Conservation (phyloP, 192 early-diverging fungal species). For the Backusella macrospora region DNA sequence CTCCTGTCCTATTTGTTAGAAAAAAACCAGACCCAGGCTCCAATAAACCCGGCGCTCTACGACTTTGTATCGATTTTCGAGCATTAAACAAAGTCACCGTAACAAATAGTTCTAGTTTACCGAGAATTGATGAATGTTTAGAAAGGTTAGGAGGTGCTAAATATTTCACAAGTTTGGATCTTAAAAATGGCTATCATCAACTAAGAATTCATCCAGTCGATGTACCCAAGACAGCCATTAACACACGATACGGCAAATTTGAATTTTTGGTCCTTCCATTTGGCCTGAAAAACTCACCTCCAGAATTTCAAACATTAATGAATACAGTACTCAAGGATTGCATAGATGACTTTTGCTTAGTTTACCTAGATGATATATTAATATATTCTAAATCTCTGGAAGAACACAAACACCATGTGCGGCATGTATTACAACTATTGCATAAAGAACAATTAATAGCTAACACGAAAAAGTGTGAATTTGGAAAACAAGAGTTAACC, state of each 20-base stretch:
- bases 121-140: conserved; percentile 47
- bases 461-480: conserved; percentile 22
- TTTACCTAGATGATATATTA: conserved; percentile 51
- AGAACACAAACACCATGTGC: conserved; percentile 41
- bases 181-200: conserved; percentile 36
- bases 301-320: conserved; percentile 27
- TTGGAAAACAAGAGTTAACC: not conserved
- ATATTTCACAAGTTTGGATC: conserved; percentile 46
- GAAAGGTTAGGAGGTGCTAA: conserved; percentile 32
- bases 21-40: conserved; percentile 46
- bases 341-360: conserved; percentile 28
- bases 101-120: conserved; percentile 48
- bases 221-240: conserved; percentile 37
- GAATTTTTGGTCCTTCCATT: conserved; percentile 47
- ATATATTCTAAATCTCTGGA: conserved; percentile 37
- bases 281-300: conserved; percentile 36
- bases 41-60: conserved; percentile 32
- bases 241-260: conserved; percentile 35
- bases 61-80: conserved; percentile 59
- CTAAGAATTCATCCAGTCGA: conserved; percentile 23
- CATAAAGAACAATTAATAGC: not conserved
- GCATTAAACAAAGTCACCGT: conserved; percentile 49
- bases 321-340: not conserved
- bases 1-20: conserved; percentile 25
- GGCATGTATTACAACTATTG: conserved; percentile 24